Conservation (phyloP, 2,329 filamentous ascomycete genomes). For the Fusarium succisae region DNA sequence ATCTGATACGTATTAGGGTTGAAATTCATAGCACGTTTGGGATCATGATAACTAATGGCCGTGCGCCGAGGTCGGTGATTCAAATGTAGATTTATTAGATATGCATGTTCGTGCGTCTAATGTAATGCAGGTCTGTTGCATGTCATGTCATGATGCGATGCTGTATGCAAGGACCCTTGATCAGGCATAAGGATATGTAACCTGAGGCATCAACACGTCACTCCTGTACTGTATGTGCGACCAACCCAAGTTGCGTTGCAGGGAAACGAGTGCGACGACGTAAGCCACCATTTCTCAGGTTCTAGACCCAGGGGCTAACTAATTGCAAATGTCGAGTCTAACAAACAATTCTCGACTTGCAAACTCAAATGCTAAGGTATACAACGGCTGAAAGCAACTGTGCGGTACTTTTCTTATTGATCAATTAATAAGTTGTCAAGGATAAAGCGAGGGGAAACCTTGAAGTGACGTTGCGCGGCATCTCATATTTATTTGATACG, state of each 20-base stretch:
- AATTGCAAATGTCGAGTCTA: neutral
- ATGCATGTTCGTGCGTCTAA: neutral
- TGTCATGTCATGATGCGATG: neutral
- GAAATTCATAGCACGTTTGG: neutral
- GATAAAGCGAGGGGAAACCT: neutral
- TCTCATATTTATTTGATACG: neutral
- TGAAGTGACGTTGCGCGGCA: constrained; percentile 16
- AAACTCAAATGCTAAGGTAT: neutral
- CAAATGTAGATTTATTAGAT: neutral
- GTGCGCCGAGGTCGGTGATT: neutral
- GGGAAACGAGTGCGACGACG: constrained; percentile 24
- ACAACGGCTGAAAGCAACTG: neutral
- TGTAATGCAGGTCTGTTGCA: neutral
- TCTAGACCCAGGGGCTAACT: constrained; percentile 12
- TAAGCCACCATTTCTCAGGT: constrained; percentile 28
- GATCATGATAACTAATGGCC: neutral
- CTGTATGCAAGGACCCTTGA: constrained; percentile 10
- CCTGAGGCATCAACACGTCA: constrained; percentile 27
- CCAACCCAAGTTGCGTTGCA: neutral
- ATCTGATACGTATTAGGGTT: neutral
- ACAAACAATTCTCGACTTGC: neutral
- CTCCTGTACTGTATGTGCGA: neutral
- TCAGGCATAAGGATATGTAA: neutral
- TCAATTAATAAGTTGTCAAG: neutral
- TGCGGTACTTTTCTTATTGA: neutral